These are phyloP conservation scores for Fagopyrum esculentum DNA, from an alignment of 148 eudicot species.

Conservation along the genomic window DNA sequence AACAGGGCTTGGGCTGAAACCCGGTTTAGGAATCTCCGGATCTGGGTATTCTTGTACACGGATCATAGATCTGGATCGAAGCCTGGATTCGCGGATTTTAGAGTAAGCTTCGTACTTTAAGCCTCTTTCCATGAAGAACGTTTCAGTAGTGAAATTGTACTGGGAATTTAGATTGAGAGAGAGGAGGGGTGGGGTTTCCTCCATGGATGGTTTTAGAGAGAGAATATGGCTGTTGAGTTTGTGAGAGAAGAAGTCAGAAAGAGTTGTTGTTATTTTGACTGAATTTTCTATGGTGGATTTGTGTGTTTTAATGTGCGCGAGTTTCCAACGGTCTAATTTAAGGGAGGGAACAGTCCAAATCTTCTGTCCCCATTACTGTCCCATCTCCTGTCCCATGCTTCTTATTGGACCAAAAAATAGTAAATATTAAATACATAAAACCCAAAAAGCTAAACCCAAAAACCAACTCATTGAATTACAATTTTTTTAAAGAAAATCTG, in stretches of 20 bases:
- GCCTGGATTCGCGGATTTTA: slow-evolving; percentile 49
- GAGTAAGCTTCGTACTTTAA: slow-evolving; percentile 64
- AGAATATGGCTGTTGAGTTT: slow-evolving; percentile 4
- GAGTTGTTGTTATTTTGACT: background rate
- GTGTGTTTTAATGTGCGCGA: background rate
- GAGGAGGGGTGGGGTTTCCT: slow-evolving; percentile 28
- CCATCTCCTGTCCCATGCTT: no score
- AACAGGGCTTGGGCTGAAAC: slow-evolving; percentile 28
- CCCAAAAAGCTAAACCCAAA: no score
- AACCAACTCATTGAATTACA: no score
- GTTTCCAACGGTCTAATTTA: slow-evolving; percentile 47
- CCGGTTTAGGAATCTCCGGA: slow-evolving; percentile 16
- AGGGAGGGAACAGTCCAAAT: no score
- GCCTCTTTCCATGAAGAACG: slow-evolving; percentile 51
- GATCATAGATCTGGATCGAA: slow-evolving; percentile 29
- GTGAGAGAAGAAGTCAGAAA: background rate
- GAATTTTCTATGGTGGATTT: slow-evolving; percentile 25
- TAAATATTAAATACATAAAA: no score
- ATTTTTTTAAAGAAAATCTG: no score
- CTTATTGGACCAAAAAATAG: no score
- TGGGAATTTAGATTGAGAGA: slow-evolving; percentile 19
- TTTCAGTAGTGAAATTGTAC: slow-evolving; percentile 22
- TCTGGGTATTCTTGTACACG: slow-evolving; percentile 7
- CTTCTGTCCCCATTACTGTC: no score
- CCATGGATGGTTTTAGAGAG: slow-evolving; percentile 17